A percentile compares a stretch with the other conserved stretches of the same genome.
These are phyloP conservation scores for Chrysoporthe puriensis DNA, from an alignment of 2,329 filamentous ascomycete species.

Conservation along the genomic window DNA sequence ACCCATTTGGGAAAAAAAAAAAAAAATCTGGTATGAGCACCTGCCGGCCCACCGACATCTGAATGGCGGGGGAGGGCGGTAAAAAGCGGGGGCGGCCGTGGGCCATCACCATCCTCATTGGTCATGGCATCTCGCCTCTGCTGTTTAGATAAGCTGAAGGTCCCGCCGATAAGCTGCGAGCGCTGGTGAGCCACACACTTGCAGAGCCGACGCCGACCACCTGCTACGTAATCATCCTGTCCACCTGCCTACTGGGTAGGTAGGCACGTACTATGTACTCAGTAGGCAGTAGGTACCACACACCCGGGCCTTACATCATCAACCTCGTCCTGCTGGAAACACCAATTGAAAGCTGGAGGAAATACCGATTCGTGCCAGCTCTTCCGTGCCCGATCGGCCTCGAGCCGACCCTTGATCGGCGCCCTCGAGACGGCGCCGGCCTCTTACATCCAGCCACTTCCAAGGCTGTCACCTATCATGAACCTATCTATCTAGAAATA, in stretches of 20 bases:
- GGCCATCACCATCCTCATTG: conserved; percentile 9
- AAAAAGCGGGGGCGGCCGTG: conserved; percentile 21
- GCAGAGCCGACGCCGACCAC: no score
- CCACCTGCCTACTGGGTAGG: background rate
- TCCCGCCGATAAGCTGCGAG: conserved; percentile 8
- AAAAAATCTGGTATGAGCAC: conserved; percentile 23
- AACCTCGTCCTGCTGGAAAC: background rate
- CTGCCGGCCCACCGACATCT: conserved; percentile 24
- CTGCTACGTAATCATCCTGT: background rate
- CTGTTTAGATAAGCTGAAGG: conserved; percentile 13
- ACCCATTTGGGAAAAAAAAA: conserved; percentile 1
- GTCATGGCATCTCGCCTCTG: background rate
- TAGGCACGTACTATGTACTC: no score
- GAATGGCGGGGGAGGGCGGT: conserved; percentile 22
- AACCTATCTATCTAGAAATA: background rate
- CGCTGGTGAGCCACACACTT: no score
- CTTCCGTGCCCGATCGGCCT: background rate
- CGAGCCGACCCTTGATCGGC: conserved; percentile 21
- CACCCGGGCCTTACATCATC: background rate
- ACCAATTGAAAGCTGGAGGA: background rate
- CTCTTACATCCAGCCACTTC: conserved; percentile 19
- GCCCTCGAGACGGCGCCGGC: background rate
- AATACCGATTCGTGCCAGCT: conserved; percentile 4
- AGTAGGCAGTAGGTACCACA: background rate
- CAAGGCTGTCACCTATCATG: no score